Evolutionary conservation across 129 eudicot species (phyloP), one percentile per base, ranked within the genome.

Genomic region (Sambucus nigra): DNA sequence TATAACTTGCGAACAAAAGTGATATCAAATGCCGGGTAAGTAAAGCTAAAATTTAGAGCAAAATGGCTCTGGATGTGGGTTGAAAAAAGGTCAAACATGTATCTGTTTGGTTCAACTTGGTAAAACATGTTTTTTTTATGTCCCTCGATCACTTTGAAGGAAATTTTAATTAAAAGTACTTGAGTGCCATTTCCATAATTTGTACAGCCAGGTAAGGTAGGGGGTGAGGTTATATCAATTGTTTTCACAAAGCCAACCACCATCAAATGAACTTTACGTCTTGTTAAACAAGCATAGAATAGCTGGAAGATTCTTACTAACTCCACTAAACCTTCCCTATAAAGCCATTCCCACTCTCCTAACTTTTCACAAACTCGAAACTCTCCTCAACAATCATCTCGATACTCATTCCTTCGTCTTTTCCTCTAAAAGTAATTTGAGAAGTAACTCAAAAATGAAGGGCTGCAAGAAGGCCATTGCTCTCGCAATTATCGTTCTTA

Each of bases 391-490:
- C 10, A 39, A 1, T 22, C 10, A 20, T 14, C 2, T 24, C 35
- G 6, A 5, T 25, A 11, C 4, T 25, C 21, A 2, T 7, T 26
- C 13, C 13, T 7, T 1, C 0, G 7, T 40, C 17, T 61, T 29
- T 16, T 7, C 22, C 23, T 12, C 23, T 14, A n/a, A n/a, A n/a
- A n/a, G 17, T 10, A 17, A 19, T 18, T 63, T 24, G 0, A 14
- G 29, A 17, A 32, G 25, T 1, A 14, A 22, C 11, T 0, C 18
- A 32, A 25, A 48, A 29, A 77, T 77, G 79, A 64, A 27, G 59
- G 13, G 66, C 38, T 45, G 57, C 11, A 77, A 64, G 74, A 57
- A 62, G 17, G 60, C 75, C 55, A 53, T 63, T 42, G 24, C 39
- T 35, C 52, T 77, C 57, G 11, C 55, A 13, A 33, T 73, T 16